These are phyloP conservation scores for Colletotrichum scovillei DNA, from an alignment of 2,329 filamentous ascomycete species.

Conservation along the genomic window DNA sequence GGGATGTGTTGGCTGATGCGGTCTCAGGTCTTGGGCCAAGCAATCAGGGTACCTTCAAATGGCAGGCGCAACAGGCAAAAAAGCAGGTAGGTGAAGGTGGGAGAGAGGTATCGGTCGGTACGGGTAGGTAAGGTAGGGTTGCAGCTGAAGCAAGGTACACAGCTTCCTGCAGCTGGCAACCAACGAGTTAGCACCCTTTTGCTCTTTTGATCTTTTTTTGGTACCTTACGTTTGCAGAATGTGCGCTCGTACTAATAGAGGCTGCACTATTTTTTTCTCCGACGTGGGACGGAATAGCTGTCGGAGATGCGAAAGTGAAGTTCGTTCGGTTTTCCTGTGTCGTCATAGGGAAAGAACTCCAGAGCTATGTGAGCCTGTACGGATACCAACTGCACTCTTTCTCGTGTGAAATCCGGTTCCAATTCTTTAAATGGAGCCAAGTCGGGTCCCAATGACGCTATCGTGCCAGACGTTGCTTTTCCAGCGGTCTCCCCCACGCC, in stretches of 20 bases:
- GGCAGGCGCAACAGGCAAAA: conserved; percentile 6
- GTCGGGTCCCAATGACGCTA: conserved; percentile 29
- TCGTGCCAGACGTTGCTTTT: conserved; percentile 19
- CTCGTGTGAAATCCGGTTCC: conserved; percentile 19
- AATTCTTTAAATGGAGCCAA: neutral
- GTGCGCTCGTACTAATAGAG: neutral
- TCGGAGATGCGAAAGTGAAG: neutral
- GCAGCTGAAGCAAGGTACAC: conserved; percentile 14
- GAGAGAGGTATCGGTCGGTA: neutral
- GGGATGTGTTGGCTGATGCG: conserved; percentile 28
- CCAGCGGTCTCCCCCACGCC: conserved; percentile 14
- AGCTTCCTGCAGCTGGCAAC: conserved; percentile 1
- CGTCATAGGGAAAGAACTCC: conserved; percentile 6
- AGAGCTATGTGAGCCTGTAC: neutral
- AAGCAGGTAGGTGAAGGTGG: neutral
- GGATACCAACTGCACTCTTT: neutral
- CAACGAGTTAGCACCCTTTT: neutral
- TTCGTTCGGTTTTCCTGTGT: neutral
- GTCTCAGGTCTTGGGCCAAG: conserved; percentile 18
- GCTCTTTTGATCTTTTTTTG: neutral
- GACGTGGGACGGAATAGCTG: neutral
- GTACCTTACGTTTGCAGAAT: neutral
- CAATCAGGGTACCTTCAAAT: neutral
- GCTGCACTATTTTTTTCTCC: neutral
- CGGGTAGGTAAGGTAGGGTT: neutral